Base-by-base conservation (phyloP, 495 filamentous ascomycete genomes). In the Hypoxylon lienhwacheense region DNA sequence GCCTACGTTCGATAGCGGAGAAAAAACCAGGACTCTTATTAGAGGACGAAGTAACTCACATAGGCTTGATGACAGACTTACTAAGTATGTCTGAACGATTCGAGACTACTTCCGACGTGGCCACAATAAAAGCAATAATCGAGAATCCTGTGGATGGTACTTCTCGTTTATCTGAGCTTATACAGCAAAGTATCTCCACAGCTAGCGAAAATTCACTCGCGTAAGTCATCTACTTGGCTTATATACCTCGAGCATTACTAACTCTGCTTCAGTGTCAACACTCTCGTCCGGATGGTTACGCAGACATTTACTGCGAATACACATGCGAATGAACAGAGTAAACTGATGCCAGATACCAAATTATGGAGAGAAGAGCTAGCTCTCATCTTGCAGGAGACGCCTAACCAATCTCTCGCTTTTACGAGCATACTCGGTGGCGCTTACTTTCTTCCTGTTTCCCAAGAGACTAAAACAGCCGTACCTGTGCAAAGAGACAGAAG, bases 351-450 rank as follows among this genome's bases (percentile, higher is more conserved):
- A 8, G 74, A 65, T 26, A 61, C 61, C 7, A 56, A 58, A 1
- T 42, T 64, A 14, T 82, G 79, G 79, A 64, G 59, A 50, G 29
- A 66, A 3, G 68, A 74, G 32, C 56, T 96, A n/a, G 54, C 44
- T 0, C 75, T 71, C 1, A 84, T 92, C 61, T 71, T 93, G 11
- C 65, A 75, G 28, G 63, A 73, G 4, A 59, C 72, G 16, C 84
- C 87, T 10, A 80, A 79, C 33, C 70, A 76, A 10, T 85, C 87
- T 6, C 66, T 91, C 4, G 81, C 88, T 6, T 78, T 95, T 5
- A 87, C 86, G 4, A 89, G 83, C 63, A 77, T 81, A 7, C 68
- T 96, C 15, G 81, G 80, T 4, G 89, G 89, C 10, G 78, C 79
- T 7, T 81, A 91, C 21, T 83, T 87, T 55, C 68, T 97, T 4